phyloP scores from a whole-genome alignment of 139 green algal species.

The Coccomyxa sp. region DNA sequence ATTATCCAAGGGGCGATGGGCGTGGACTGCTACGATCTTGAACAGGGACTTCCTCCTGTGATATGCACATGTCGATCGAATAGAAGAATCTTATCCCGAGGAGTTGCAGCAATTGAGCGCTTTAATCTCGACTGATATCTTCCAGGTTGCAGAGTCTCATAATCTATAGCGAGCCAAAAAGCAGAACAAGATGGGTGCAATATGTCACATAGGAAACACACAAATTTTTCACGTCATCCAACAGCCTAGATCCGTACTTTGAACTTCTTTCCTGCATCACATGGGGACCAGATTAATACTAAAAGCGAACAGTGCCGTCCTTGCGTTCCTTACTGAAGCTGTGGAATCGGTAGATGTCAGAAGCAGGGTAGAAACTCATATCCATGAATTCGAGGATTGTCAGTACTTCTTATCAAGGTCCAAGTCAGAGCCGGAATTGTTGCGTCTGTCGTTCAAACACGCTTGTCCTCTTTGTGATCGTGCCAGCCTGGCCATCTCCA shows the following conservation, averaged over 20 bases:
- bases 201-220: neutral
- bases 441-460: neutral
- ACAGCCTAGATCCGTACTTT: neutral
- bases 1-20: no score
- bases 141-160: no score
- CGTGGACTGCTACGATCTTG: no score
- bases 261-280: neutral
- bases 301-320: neutral
- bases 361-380: neutral
- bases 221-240: neutral
- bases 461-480: neutral
- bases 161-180: no score
- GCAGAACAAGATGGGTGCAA: neutral
- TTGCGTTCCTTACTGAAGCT: neutral
- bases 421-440: neutral
- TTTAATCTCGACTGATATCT: no score
- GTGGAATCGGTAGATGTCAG: neutral
- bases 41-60: no score
- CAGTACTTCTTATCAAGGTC: neutral
- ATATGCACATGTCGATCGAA: no score
- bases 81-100: no score
- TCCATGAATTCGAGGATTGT: slow-evolving; percentile 3
- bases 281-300: neutral
- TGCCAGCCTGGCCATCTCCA: neutral
- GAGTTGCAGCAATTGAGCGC: no score